phyloP scores from a whole-genome alignment of 2,329 filamentous ascomycete species.

The Pestalotiopsis sp. region DNA sequence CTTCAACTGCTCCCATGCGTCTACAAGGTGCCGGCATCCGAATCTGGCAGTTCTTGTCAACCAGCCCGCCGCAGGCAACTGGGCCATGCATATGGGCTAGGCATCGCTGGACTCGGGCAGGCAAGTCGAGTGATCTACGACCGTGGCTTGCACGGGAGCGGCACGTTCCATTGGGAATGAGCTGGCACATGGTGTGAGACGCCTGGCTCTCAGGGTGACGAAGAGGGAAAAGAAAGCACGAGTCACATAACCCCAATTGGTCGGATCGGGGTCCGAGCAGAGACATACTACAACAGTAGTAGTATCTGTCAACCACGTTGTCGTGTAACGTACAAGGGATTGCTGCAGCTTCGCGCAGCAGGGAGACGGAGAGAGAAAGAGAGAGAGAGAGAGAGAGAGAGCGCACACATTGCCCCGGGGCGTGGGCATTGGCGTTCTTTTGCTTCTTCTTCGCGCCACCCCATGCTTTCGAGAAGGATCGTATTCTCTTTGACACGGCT shows the following conservation, averaged over 20 bases:
- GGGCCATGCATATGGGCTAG: not conserved
- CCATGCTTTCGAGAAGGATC: constrained; percentile 2
- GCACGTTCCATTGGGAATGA: constrained; percentile 5
- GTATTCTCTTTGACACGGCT: not conserved
- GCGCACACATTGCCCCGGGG: not conserved
- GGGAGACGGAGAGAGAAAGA: not conserved
- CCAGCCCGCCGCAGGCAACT: not conserved
- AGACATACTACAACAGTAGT: not conserved
- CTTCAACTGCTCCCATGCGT: not conserved
- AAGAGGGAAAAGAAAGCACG: not conserved
- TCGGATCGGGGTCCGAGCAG: not conserved
- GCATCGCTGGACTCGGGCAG: not conserved
- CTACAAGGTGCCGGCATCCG: not conserved
- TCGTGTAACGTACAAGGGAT: constrained; percentile 1
- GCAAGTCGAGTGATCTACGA: not conserved
- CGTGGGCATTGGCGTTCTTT: not conserved
- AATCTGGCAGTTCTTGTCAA: not conserved
- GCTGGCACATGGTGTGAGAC: constrained; percentile 1
- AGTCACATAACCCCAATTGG: not conserved
- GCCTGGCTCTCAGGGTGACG: not conserved
- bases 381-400: too few species aligned
- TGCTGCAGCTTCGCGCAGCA: constrained; percentile 2
- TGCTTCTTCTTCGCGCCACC: not conserved
- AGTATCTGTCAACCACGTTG: constrained; percentile 11
- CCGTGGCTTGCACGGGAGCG: constrained; percentile 6